Conservation (phyloP, 2,329 filamentous ascomycete species). For the Aspergillus aculeatinus region DNA sequence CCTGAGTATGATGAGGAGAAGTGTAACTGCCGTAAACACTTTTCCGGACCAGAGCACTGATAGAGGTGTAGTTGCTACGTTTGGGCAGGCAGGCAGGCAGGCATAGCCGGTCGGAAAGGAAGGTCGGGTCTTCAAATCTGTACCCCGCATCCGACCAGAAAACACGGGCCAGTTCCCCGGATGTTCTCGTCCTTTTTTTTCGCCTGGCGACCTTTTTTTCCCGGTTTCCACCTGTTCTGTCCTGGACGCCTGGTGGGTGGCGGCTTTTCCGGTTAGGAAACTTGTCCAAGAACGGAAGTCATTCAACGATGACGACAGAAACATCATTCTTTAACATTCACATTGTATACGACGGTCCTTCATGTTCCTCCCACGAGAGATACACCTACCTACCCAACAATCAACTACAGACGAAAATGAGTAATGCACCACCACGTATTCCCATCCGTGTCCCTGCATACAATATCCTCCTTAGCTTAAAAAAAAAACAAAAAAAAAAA, state of each 20-base stretch:
- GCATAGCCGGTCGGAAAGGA: background rate
- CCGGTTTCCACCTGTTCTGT: too few species aligned
- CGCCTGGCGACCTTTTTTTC: background rate
- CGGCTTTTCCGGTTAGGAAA: too few species aligned
- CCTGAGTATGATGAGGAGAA: too few species aligned
- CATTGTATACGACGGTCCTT: background rate
- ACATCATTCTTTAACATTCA: too few species aligned
- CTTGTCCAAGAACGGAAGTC: too few species aligned
- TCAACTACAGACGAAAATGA: background rate
- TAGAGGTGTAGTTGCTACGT: background rate
- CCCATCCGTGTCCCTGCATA: background rate
- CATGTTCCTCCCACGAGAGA: too few species aligned
- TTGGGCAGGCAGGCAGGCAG: background rate
- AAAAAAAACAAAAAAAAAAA: background rate
- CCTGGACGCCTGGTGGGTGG: too few species aligned
- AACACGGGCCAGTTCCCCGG: conserved; percentile 24
- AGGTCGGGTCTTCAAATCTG: conserved; percentile 4
- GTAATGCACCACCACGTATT: background rate
- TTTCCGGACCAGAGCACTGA: background rate
- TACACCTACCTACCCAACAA: too few species aligned
- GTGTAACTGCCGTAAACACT: background rate
- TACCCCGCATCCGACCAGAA: conserved; percentile 28
- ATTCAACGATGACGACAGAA: background rate
- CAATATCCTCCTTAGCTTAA: background rate
- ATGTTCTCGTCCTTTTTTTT: conserved; percentile 1